phyloP scores from a whole-genome alignment of 2,329 filamentous ascomycete species.

The Nemania bipapillata region DNA sequence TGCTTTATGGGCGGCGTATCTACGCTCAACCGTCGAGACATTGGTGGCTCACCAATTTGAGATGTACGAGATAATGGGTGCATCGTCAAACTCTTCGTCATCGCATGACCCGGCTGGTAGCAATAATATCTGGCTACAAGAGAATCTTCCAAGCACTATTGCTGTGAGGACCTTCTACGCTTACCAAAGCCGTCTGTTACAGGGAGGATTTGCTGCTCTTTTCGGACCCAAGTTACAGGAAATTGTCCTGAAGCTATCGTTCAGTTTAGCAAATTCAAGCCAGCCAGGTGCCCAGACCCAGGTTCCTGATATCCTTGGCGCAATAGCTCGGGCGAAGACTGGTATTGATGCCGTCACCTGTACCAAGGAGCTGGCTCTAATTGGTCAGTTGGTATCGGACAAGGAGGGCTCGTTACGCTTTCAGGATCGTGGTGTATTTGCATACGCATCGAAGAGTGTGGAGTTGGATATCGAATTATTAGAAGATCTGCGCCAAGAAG shows the following conservation, averaged over 20 bases:
- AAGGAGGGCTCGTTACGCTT: slow-evolving; percentile 58
- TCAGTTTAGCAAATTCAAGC: slow-evolving; percentile 58
- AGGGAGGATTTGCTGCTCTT: slow-evolving; percentile 62
- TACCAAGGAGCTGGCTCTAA: slow-evolving; percentile 61
- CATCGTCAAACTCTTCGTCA: slow-evolving; percentile 45
- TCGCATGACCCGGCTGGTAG: slow-evolving; percentile 50
- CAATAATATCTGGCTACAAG: slow-evolving; percentile 45
- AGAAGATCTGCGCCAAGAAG: slow-evolving; percentile 64
- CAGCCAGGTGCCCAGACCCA: slow-evolving; percentile 50
- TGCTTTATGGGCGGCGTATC: slow-evolving; percentile 63
- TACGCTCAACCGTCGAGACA: slow-evolving; percentile 62
- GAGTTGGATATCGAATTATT: slow-evolving; percentile 64
- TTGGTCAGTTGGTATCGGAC: slow-evolving; percentile 62
- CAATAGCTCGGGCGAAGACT: slow-evolving; percentile 57
- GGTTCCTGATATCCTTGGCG: slow-evolving; percentile 60
- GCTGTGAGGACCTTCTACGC: slow-evolving; percentile 64
- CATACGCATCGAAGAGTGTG: slow-evolving; percentile 61
- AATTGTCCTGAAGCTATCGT: slow-evolving; percentile 64
- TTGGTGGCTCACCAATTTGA: slow-evolving; percentile 65
- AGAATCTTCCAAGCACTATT: slow-evolving; percentile 59
- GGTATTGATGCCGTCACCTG: slow-evolving; percentile 59
- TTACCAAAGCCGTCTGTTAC: slow-evolving; percentile 63
- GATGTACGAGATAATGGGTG: slow-evolving; percentile 62
- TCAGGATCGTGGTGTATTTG: slow-evolving; percentile 63
- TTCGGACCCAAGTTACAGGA: slow-evolving; percentile 65